phyloP scores from a whole-genome alignment of 768 basidiomycete genomes.

The Sporobolomyces roseus region DNA sequence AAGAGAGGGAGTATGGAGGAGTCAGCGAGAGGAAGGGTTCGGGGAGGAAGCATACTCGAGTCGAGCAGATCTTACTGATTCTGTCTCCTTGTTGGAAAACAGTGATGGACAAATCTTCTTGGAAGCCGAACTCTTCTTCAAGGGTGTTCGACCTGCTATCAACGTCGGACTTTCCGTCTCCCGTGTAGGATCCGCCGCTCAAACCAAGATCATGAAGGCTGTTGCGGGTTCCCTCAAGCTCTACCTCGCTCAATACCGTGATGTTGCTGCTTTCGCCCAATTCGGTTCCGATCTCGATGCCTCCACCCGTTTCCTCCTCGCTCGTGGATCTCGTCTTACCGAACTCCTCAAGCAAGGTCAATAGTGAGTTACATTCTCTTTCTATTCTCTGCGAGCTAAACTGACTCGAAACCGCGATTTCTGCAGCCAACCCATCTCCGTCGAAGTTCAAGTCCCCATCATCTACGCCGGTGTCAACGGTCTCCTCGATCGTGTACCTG shows the following conservation, averaged over 20 bases:
- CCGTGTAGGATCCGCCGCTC: slow-evolving; percentile 99
- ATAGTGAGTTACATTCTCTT: slow-evolving; percentile 53
- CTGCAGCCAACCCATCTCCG: slow-evolving; percentile 14
- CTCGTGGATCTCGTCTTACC: slow-evolving; percentile 93
- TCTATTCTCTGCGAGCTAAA: too few species aligned
- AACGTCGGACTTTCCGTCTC: slow-evolving; percentile 99
- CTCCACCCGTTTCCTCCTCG: slow-evolving; percentile 96
- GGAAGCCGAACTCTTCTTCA: slow-evolving; percentile 99
- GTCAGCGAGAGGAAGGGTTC: too few species aligned
- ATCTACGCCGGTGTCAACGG: slow-evolving; percentile 89
- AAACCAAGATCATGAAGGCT: slow-evolving; percentile 99
- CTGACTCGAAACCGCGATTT: too few species aligned
- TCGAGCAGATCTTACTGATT: not conserved
- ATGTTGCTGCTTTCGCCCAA: slow-evolving; percentile 98
- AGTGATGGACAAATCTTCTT: slow-evolving; percentile 83
- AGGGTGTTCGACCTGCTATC: slow-evolving; percentile 98
- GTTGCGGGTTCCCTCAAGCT: slow-evolving; percentile 99
- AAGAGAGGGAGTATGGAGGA: too few species aligned
- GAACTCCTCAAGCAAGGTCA: slow-evolving; percentile 91
- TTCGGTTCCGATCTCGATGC: slow-evolving; percentile 99
- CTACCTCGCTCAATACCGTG: slow-evolving; percentile 99
- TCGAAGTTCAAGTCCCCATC: slow-evolving; percentile 32
- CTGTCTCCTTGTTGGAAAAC: not conserved
- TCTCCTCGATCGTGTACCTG: slow-evolving; percentile 93
- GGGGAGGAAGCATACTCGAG: too few species aligned